A percentile compares a stretch with the other conserved stretches of the same genome.
phyloP scores from a whole-genome alignment of 148 eudicot genomes.

The Rhododendron molle region DNA sequence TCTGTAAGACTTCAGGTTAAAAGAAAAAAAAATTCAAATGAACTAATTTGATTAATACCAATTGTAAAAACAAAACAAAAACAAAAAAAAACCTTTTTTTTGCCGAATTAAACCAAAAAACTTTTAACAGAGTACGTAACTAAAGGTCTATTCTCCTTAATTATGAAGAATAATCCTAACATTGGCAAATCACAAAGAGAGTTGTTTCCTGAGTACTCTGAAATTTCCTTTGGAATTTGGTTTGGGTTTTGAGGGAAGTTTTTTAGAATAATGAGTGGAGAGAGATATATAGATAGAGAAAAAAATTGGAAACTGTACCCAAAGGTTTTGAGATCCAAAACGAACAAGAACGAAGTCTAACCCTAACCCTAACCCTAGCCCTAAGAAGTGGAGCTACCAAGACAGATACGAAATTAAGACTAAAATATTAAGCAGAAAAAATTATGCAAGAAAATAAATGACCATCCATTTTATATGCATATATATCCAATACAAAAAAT shows the following conservation, averaged over 20 bases:
- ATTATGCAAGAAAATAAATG: neutral
- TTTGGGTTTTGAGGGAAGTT: too few species aligned
- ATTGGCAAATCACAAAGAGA: neutral
- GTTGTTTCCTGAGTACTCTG: too few species aligned
- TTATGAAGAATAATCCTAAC: neutral
- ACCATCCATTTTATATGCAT: neutral
- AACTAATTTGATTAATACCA: neutral
- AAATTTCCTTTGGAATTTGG: neutral
- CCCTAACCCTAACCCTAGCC: conserved; percentile 6
- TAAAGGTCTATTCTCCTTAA: too few species aligned
- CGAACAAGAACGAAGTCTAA: neutral
- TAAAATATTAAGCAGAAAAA: neutral
- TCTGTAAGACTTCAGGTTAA: neutral
- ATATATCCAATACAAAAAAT: neutral
- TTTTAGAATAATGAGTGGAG: too few species aligned
- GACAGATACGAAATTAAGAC: neutral
- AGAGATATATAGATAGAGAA: too few species aligned
- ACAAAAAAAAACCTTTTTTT: too few species aligned
- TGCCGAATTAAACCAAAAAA: too few species aligned
- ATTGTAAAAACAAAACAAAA: neutral
- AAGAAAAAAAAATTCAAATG: neutral
- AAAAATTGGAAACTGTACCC: too few species aligned
- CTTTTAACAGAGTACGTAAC: too few species aligned
- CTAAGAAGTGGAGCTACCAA: neutral
- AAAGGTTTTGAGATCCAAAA: too few species aligned